Base-by-base conservation (phyloP, 108 stramenopile genomes). In the Nannochloropsis gaditana region DNA sequence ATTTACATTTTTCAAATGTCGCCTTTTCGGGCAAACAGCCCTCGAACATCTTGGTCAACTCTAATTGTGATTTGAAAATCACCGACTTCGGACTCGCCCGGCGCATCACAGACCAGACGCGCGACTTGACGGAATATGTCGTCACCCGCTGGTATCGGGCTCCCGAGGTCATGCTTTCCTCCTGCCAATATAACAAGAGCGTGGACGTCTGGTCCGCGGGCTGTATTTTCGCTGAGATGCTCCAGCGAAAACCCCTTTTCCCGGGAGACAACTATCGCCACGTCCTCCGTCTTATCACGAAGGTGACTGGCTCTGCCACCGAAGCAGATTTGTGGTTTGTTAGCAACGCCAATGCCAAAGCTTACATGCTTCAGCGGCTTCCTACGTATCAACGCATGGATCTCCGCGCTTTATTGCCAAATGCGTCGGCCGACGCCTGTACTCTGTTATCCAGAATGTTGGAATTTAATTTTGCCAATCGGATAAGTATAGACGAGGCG, bases 91-190 rank as follows among this genome's bases (percentile, higher is more conserved):
- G 91, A 11, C 85, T 92, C 17, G 91, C 91, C 19, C 90, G 91
- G 9, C 86, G 89, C 9, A 85, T 88, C 19, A 85, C 80, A 80
- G 80, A 81, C 80, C 80, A 42, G 31, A 81, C 80, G 21, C 84
- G 85, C 21, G 59, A 97, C 83, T 91, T 98, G 59, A 99, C 98
- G 42, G 96, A 96, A 89, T 97, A 99, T 90, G 99, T 99, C 44
- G 99, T 98, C 15, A 98, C 97, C 42, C 90, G 99, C 15, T 99
- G 99, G 99, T 99, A 99, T 90, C 91, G 99, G 43, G 93, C 93
- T 8, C 99, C 99, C 10, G 99, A 99, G 88, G 90, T 98, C 43
- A 97, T 97, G 82, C 89, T 98, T 9, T 86, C 89, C 11, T 87
- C 85, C 45, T 85, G 89, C 42, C 86, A 86, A 19, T 86, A 87